Evolutionary conservation across 768 basidiomycete species (phyloP).

Genomic region (Leccinellum luteum): DNA sequence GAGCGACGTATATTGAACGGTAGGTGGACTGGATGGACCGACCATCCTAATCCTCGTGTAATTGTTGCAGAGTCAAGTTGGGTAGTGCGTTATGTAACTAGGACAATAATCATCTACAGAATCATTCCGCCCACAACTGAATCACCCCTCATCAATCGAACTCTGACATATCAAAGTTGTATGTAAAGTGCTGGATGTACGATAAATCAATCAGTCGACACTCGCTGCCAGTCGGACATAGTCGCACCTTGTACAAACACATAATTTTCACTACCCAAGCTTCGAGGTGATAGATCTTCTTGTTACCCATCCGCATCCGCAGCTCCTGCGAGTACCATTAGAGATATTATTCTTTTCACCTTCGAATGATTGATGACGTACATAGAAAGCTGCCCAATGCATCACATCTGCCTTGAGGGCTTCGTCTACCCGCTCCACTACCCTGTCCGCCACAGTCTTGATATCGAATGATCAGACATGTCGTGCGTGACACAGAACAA

Average conservation of each 20-base stretch:
- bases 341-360: background rate
- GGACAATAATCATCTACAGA: background rate
- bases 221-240: background rate
- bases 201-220: background rate
- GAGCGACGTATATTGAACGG: background rate
- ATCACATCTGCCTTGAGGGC: conserved; percentile 88
- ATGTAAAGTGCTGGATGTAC: conserved; percentile 29
- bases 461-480: conserved; percentile 3
- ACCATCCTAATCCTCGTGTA: conserved; percentile 24
- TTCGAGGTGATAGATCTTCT: conserved; percentile 96
- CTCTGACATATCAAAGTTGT: conserved; percentile 34
- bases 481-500: background rate
- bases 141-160: conserved; percentile 23
- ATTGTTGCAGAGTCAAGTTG: background rate
- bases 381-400: conserved; percentile 98
- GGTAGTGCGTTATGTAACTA: conserved; percentile 2
- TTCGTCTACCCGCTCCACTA: conserved; percentile 89
- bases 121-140: background rate
- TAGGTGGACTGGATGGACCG: conserved; percentile 2
- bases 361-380: conserved; percentile 36
- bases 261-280: conserved; percentile 98
- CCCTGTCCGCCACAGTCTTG: conserved; percentile 89
- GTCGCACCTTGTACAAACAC: conserved; percentile 76
- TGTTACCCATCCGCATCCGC: conserved; percentile 91
- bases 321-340: conserved; percentile 59